Base-by-base conservation (phyloP, 1,284 basidiomycete genomes). In the Polyporus tsugae region DNA sequence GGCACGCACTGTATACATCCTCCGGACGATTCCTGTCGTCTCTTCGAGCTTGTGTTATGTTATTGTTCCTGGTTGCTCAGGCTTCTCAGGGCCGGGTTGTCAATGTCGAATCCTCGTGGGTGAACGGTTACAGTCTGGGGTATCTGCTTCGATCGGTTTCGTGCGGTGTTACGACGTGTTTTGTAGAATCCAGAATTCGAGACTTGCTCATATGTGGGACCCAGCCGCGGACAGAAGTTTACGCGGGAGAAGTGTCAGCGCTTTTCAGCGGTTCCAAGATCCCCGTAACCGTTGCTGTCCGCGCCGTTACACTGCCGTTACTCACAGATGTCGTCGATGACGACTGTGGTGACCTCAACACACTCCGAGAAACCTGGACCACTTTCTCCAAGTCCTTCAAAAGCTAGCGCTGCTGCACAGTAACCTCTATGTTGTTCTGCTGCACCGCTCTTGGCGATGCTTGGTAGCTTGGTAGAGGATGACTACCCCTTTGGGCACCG, bases 111-210 rank as follows among this genome's bases (percentile, higher is more conserved):
- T 41, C 59, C 15, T 33, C 33, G 29, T 55, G 29, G 52, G 29
- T 33, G 52, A 55, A 55, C 38, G 60, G 60, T 33, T 25, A 61
- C 41, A 44, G 41, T 55, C 29, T 22, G 29, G 52, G 33, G 29
- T 55, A 19, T 35, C 33, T 55, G 52, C 39, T 44, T 61, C 33
- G 52, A 55, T 55, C 52, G 29, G 29, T 55, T 55, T 33, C 29
- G 35, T 49, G 46, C 46, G 22, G 46, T 49, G 46, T 22, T 49
- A 49, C 46, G 22, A 13, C 46, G 46, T 11, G 22, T 49, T 49
- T 22, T 25, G n/a, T 49, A 25, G 22, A 7, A 49, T 49, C 22
- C 22, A 49, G 44, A 46, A 46, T 46, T 25, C 22, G 22, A 10
- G 42, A 44, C 7, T 49, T 49, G 22, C 46, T 25, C n/a, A n/a